Conservation (phyloP, 768 basidiomycete species). For the Russula virescens region DNA sequence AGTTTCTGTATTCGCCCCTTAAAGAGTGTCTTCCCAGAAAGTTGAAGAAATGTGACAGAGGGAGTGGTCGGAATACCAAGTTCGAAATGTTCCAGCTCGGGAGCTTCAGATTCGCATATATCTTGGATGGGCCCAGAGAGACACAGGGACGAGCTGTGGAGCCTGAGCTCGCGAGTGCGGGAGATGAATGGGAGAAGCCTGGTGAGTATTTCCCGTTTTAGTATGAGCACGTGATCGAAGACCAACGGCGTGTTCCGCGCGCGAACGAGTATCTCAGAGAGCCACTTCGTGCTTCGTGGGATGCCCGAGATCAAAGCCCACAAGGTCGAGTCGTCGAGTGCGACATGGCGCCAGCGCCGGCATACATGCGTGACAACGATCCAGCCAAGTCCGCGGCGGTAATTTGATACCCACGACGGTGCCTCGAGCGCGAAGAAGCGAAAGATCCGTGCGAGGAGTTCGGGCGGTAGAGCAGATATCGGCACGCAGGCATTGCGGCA, state of each 20-base stretch:
- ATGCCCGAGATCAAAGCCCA: no score
- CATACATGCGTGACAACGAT: no score
- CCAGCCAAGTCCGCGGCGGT: no score
- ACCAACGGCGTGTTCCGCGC: background rate
- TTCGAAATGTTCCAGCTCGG: conserved; percentile 6
- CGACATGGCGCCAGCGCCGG: no score
- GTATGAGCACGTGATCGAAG: background rate
- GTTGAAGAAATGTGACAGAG: background rate
- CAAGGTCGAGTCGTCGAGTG: no score
- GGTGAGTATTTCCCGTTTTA: no score
- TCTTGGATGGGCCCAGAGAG: background rate
- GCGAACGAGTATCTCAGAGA: conserved; percentile 2
- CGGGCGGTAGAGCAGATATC: no score
- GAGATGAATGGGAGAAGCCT: no score
- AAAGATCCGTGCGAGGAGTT: no score
- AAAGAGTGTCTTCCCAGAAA: background rate
- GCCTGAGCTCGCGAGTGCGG: conserved; percentile 10
- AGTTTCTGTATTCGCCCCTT: background rate
- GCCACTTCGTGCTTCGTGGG: background rate
- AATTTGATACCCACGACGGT: no score
- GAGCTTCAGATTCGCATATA: background rate
- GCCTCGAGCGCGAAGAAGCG: no score
- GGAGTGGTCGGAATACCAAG: background rate
- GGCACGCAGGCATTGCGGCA: no score
- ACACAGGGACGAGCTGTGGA: background rate